Base-by-base conservation (phyloP, 768 basidiomycete genomes). In the Leccinellum rugosiceps region DNA sequence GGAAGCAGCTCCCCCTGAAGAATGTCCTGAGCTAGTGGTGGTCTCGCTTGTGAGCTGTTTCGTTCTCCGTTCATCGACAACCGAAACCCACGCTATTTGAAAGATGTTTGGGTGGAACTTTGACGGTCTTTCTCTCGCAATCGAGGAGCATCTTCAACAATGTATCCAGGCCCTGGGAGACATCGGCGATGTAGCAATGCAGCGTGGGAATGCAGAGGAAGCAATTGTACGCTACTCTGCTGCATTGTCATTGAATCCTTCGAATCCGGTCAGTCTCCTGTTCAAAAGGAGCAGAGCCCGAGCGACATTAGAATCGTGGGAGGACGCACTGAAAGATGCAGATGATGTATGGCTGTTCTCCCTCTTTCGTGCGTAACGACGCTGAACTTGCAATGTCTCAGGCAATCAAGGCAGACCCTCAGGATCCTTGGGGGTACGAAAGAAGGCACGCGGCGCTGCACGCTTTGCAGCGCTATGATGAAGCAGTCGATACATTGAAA, bases 91-190 rank as follows among this genome's bases (percentile, higher is more conserved):
- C 11, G 6, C 6, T 23, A 1, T 15, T 52, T 14, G 5, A 23
- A 49, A 61, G 52, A 46, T 61, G 3, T 61, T 61, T 28, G 63
- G 55, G 0, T 64, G 63, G 63, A n/a, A 53, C n/a, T 57, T 65
- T 47, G 59, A 64, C 1, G n/a, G 35, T 14, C 59, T 57, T 11
- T 10, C 23, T 3, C 2, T n/a, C 8, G 44, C 35, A 2, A 45
- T 58, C 23, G 41, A 48, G 9, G 3, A 31, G 6, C 47, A 19
- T 2, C 38, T 61, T 43, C 30, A 13, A 41, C 21, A 30, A 6
- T 50, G 53, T 21, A 5, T 45, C 5, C 25, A 8, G 21, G 8
- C 14, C 1, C 14, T 56, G 3, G 53, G 56, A 52, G 13, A 4
- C 4, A 4, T 11, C 1, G 62, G 51, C 5, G 55, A 63, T 51